Evolutionary conservation across 768 basidiomycete genomes (phyloP), one percentile per base, ranked within the genome.

Genomic region (Calocybe indica): DNA sequence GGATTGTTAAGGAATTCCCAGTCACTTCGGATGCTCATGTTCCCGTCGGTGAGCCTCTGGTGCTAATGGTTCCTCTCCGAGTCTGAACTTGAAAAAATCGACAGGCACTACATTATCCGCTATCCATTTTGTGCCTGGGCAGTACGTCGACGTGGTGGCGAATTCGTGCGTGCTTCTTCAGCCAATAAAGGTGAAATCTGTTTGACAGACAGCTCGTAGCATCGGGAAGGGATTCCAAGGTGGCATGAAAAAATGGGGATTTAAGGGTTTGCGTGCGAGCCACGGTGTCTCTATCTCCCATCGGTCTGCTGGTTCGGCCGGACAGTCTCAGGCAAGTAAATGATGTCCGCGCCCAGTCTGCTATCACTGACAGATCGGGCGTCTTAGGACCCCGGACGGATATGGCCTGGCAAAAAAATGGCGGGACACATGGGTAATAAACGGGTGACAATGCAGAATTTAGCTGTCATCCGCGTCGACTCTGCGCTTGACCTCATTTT

Each of bases 381-480:
- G 37, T 40, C 51, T 11, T 51, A 98, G 93, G 93, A 96, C 58
- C 95, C 96, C 22, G 96, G 96, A 40, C 83, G 96, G 58, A 76
- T 97, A 5, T 92, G 89, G 70, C 96, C 96, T 3, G 96, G 96
- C 34, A 96, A 93, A 72, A 98, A 97, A 74, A 97, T 96, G 95
- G 83, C 95, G 7, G 96, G 96, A 32, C 85, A 84, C 15, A 83
- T 97, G 74, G 96, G 96, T 43, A 86, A 83, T 47, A 75, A 80
- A 52, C 83, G 84, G 36, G 78, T 79, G 7, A 98, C 95, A 6
- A 75, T 77, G 10, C 92, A 95, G 59, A 98, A 97, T 61, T 81
- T 98, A 22, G 66, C 84, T 1, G 91, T 98, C 37, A 78, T 93
- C 47, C 87, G 92, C 14, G 78, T 99, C 50, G 96, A 99, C 71